Evolutionary conservation across 768 basidiomycete species (phyloP).

Genomic region (Podaxis sp.): DNA sequence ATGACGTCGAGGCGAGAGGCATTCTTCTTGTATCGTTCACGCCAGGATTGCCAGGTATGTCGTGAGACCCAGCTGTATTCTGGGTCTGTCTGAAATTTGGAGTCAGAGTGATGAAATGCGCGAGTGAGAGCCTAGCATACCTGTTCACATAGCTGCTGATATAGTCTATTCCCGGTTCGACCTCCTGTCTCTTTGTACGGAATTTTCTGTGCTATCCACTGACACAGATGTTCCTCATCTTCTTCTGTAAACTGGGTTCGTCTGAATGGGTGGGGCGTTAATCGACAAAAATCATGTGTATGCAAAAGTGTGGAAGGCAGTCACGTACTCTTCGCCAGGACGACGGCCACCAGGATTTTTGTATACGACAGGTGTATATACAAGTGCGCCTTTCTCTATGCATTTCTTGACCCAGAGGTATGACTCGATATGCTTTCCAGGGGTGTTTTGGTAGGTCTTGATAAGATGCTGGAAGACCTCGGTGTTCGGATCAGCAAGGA

Average conservation of each 20-base stretch:
- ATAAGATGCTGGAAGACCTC: conserved; percentile 75
- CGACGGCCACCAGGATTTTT: conserved; percentile 83
- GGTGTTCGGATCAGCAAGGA: conserved; percentile 79
- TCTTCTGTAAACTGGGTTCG: conserved; percentile 76
- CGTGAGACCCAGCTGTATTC: conserved; percentile 79
- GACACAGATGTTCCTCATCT: conserved; percentile 72
- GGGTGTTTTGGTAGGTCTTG: conserved; percentile 66
- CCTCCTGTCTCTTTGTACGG: conserved; percentile 84
- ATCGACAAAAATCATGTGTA: neutral
- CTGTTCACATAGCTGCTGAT: conserved; percentile 78
- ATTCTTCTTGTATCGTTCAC: conserved; percentile 87
- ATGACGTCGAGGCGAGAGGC: conserved; percentile 60
- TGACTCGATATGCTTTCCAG: conserved; percentile 77
- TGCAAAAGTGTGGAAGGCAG: conserved; percentile 5
- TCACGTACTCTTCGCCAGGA: conserved; percentile 74
- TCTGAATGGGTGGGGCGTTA: conserved; percentile 33
- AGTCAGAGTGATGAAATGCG: neutral
- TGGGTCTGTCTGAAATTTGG: conserved; percentile 53
- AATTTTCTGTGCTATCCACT: conserved; percentile 82
- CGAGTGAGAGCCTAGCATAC: conserved; percentile 34
- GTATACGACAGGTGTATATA: conserved; percentile 76
- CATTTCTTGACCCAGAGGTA: conserved; percentile 86
- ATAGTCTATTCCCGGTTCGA: conserved; percentile 78
- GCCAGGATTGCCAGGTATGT: conserved; percentile 90
- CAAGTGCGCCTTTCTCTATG: conserved; percentile 62